phyloP scores from a whole-genome alignment of 352 stramenopile species.

The Phytophthora boehmeriae region DNA sequence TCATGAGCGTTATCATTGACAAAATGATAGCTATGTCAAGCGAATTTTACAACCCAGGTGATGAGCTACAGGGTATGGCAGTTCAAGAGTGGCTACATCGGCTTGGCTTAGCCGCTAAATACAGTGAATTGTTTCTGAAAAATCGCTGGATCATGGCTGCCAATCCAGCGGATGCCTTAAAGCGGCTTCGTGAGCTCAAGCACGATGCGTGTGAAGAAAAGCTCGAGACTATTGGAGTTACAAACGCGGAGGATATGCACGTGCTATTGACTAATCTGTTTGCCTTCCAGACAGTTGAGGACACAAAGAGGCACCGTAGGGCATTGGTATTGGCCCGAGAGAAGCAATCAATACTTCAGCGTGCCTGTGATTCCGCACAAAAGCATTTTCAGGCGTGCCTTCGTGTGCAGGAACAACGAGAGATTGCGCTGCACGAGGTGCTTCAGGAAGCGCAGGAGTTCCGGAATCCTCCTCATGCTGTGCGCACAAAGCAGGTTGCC shows the following conservation, averaged over 20 bases:
- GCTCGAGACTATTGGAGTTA: constrained; percentile 44
- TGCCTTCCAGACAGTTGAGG: constrained; percentile 42
- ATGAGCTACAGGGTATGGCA: constrained; percentile 62
- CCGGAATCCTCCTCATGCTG: constrained; percentile 59
- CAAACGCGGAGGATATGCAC: constrained; percentile 46
- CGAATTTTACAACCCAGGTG: constrained; percentile 54
- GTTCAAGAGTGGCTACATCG: constrained; percentile 61
- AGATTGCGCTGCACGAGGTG: constrained; percentile 41
- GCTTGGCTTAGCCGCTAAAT: constrained; percentile 57
- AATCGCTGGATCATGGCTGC: constrained; percentile 19
- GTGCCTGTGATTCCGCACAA: constrained; percentile 37
- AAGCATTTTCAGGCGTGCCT: constrained; percentile 41
- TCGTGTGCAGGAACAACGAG: constrained; percentile 18
- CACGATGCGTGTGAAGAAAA: constrained; percentile 31
- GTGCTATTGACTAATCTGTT: constrained; percentile 67
- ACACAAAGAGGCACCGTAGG: constrained; percentile 34
- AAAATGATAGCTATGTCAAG: constrained; percentile 32
- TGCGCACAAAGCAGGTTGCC: constrained; percentile 41
- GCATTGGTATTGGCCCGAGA: constrained; percentile 16
- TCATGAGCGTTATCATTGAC: constrained; percentile 41
- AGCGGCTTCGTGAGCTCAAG: constrained; percentile 30
- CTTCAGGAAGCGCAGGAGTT: constrained; percentile 65
- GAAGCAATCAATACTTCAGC: constrained; percentile 28
- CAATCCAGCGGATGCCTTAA: constrained; percentile 14
- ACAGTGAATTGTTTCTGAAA: constrained; percentile 55